Base-by-base conservation (phyloP, 257 asterid genomes). In the Sherardia arvensis region DNA sequence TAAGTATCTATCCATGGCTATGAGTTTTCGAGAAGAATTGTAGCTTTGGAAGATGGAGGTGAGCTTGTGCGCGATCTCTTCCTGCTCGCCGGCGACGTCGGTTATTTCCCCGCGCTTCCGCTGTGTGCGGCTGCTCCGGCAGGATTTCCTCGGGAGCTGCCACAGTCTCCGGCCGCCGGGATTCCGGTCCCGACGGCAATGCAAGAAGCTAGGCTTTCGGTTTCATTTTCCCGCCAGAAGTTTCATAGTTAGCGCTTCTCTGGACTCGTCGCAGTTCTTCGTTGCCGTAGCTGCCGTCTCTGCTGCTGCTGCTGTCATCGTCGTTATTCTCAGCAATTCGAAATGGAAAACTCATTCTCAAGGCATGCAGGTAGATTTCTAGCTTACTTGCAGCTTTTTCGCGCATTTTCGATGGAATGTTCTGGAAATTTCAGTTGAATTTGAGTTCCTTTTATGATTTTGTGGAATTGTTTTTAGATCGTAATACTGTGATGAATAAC, bases 261-360 rank as follows among this genome's bases (percentile, higher is more conserved):
- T 88, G 2, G 91, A 84, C 30, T 83, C 62, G 18, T 29, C 92
- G 67, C 96, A 86, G 60, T 69, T 83, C 32, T 80, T 77, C 17
- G 89, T 88, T 12, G 81, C 87, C 4, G 77, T 77, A 8, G 80
- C 90, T 4, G 77, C 75, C 26, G 78, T 84, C 58, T 73, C 87
- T 6, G 81, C 96, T 54, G 94, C 90, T 30, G 81, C 96, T 54
- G 94, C 90, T 34, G 72, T 85, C 34, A 71, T 82, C 3, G 65
- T 79, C 17, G 81, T 84, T 38, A 77, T 74, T 69, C 27, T 78
- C 12, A 72, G 71, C 54, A 70, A 77, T 66, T 66, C 77, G 1
- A 72, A 65, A 65, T 64, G 72, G 21, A 79, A 74, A 26, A 15
- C 65, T 15, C 61, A 76, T 66, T 1, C 76, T 57, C 71, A 71